Conservation (phyloP, 2,329 filamentous ascomycete species). For the Aspergillus sp. region DNA sequence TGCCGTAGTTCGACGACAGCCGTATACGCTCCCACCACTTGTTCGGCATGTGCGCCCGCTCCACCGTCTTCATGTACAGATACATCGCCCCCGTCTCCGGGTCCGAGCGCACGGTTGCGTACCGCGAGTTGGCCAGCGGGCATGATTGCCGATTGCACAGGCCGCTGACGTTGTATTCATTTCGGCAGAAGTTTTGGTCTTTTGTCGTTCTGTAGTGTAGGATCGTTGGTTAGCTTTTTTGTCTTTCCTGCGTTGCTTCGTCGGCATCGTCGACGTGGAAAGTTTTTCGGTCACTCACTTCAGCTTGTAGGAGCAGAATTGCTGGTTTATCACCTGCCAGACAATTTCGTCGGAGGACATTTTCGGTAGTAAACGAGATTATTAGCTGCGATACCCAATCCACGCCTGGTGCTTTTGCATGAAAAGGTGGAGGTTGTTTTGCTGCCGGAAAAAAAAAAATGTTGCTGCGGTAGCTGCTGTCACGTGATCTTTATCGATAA, state of each 20-base stretch:
- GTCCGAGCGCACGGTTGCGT: conserved; percentile 82
- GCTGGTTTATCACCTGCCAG: conserved; percentile 93
- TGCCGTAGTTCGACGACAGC: conserved; percentile 79
- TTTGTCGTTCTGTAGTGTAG: conserved; percentile 57
- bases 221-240: conserved; percentile 6
- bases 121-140: conserved; percentile 81
- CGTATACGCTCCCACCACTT: conserved; percentile 94
- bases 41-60: conserved; percentile 76
- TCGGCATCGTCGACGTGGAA: conserved; percentile 5
- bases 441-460: conserved; percentile 24
- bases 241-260: conserved; percentile 3
- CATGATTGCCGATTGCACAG: conserved; percentile 82
- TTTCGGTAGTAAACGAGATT: no score
- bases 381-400: no score
- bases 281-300: conserved; percentile 50
- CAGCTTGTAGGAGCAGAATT: conserved; percentile 90
- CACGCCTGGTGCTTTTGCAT: background rate
- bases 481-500: conserved; percentile 15
- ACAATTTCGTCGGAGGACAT: conserved; percentile 96
- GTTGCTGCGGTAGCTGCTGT: conserved; percentile 12
- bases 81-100: conserved; percentile 74
- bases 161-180: conserved; percentile 80
- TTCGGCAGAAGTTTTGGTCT: conserved; percentile 86
- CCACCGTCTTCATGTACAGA: conserved; percentile 92
- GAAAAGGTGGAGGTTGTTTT: conserved; percentile 4